Percentiles rank a stretch among this genome's conserved stretches.
Conservation (phyloP, 1,284 basidiomycete species). For the Ceratobasidium sp. region DNA sequence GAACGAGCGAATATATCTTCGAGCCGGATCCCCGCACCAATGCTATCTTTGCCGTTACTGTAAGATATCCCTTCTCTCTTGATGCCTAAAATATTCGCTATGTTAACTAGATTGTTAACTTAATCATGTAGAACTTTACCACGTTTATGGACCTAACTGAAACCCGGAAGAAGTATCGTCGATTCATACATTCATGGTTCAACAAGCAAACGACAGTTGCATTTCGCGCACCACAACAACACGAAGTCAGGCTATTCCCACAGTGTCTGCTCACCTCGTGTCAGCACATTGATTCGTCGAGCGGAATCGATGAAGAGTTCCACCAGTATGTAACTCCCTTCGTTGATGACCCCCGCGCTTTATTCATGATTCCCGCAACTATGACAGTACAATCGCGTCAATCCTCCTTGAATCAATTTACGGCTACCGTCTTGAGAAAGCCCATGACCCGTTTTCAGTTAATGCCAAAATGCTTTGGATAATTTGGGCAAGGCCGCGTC, state of each 20-base stretch:
- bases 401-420: constrained; percentile 1
- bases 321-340: background rate
- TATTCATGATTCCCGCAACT: background rate
- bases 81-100: too few relatives aligned
- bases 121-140: background rate
- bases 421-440: background rate
- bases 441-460: constrained; percentile 11
- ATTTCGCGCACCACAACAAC: constrained; percentile 10
- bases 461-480: background rate
- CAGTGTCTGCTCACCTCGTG: background rate
- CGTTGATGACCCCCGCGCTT: background rate
- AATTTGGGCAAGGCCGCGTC: constrained; percentile 1
- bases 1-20: constrained; percentile 26
- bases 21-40: background rate
- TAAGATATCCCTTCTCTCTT: too few relatives aligned
- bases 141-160: constrained; percentile 9
- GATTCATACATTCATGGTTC: background rate
- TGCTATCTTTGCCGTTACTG: background rate
- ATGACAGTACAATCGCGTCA: constrained; percentile 16
- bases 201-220: constrained; percentile 7
- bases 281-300: background rate
- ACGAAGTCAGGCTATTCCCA: background rate
- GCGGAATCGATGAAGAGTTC: background rate
- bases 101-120: too few relatives aligned
- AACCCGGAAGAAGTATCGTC: constrained; percentile 19